Base-by-base conservation (phyloP, 2,329 filamentous ascomycete species). In the Pseudogymnoascus sp. region DNA sequence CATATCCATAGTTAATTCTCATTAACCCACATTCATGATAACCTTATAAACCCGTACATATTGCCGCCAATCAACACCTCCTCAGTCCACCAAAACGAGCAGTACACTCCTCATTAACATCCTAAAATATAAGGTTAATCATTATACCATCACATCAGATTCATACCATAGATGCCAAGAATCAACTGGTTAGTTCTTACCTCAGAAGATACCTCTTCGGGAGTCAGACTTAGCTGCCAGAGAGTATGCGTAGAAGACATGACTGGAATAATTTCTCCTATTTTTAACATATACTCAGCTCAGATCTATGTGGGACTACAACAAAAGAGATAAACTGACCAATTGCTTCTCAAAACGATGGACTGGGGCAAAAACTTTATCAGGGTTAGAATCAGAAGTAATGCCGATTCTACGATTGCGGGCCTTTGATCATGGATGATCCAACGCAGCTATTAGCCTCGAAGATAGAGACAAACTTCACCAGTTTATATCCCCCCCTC, bases 11-110 rank as follows among this genome's bases (percentile, higher is more conserved):
- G 12, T 51, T 55, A n/a, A 31, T 31, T 51, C n/a, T 4, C 29
- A 17, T 33, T 9, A 29, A 48, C 6, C 48, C 48, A 55, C 27
- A 15, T 33, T 55, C 48, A 12, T 33, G n/a, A 33, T 12, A 55
- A 33, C 5, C 4, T 31, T 33, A 55, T 55, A 55, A 55, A 55
- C n/a, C 48, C 48, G 48, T 33, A 7, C 29, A 17, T 55, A 55
- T 55, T 55, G 27, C 48, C 48, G 48, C 48, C 48, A 55, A 55
- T 55, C 48, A 17, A n/a, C 48, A 17, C 48, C 48, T 33, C n/a
- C 48, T 33, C 5, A 55, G 13, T 55, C 48, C 48, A 31, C n/a
- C 48, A 55, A 55, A 55, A 9, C 7, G 48, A 33, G 27, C 29
- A 33, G 27, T 17, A 27, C 48, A 55, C 27, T 55, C 48, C 7